Conservation (phyloP, 1,284 basidiomycete species). For the Sporisorium iseilematis-ciliati region DNA sequence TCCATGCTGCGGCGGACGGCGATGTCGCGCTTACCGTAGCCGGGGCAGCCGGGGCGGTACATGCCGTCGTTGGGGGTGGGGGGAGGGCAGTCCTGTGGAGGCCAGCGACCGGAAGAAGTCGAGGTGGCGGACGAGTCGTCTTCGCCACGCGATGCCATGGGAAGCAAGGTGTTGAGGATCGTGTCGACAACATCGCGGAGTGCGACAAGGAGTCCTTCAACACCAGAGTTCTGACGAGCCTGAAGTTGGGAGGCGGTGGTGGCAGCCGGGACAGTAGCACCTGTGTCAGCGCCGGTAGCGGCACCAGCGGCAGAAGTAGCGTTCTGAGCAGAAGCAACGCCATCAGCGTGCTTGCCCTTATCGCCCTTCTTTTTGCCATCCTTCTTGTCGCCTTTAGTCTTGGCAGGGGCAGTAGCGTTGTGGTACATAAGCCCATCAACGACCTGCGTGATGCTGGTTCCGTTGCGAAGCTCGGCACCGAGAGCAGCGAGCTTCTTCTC, state of each 20-base stretch:
- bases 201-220: constrained; percentile 44
- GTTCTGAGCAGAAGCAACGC: constrained; percentile 14
- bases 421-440: constrained; percentile 30
- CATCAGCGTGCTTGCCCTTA: constrained; percentile 12
- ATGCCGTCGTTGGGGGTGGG: constrained; percentile 55
- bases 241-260: constrained; percentile 9
- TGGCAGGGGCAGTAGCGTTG: constrained; percentile 18
- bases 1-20: constrained; percentile 36
- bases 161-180: constrained; percentile 58
- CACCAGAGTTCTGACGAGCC: constrained; percentile 47
- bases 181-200: constrained; percentile 55
- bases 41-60: constrained; percentile 59
- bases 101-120: constrained; percentile 26
- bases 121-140: constrained; percentile 16
- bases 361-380: constrained; percentile 23
- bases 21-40: constrained; percentile 56
- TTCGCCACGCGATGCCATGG: constrained; percentile 48
- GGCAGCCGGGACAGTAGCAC: background rate
- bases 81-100: constrained; percentile 51
- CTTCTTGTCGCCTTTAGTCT: constrained; percentile 20
- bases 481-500: constrained; percentile 35
- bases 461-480: constrained; percentile 35
- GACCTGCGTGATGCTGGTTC: constrained; percentile 42
- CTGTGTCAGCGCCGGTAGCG: background rate
- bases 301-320: constrained; percentile 14